Conservation (phyloP, 2,329 filamentous ascomycete genomes). For the Sporothrix mexicana region DNA sequence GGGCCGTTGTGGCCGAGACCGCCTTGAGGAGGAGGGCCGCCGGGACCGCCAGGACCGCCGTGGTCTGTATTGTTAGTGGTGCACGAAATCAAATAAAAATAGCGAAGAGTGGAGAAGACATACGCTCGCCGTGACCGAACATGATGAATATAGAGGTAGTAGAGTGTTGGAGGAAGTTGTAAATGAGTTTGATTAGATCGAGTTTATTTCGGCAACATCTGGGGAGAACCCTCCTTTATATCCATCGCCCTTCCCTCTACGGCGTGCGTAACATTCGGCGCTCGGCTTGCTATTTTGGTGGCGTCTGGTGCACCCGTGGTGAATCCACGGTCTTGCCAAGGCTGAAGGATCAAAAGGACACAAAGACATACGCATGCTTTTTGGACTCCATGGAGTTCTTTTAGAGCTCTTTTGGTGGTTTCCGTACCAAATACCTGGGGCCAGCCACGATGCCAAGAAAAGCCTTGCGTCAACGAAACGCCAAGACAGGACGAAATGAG, state of each 20-base stretch:
- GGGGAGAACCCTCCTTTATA: background rate
- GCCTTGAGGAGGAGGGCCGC: background rate
- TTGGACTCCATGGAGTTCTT: background rate
- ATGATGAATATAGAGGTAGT: background rate
- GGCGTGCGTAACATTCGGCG: background rate
- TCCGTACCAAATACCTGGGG: too few relatives aligned
- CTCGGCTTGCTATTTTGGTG: background rate
- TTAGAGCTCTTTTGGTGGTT: too few relatives aligned
- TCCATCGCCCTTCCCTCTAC: too few relatives aligned
- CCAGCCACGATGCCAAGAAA: slow-evolving; percentile 2
- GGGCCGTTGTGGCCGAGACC: background rate
- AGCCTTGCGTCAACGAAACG: slow-evolving; percentile 13
- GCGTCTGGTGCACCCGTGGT: too few relatives aligned
- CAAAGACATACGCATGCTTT: slow-evolving; percentile 8
- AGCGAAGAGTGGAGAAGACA: background rate
- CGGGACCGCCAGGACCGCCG: background rate
- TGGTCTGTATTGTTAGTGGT: background rate
- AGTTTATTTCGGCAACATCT: background rate
- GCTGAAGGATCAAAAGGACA: background rate
- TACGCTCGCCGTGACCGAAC: slow-evolving; percentile 21
- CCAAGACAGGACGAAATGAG: background rate
- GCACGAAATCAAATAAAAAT: too few relatives aligned
- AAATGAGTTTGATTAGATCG: background rate
- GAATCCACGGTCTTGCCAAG: background rate
- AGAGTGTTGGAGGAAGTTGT: background rate